Evolutionary conservation across 441 rosid genomes (phyloP).

Genomic region (Omphalea diandra): DNA sequence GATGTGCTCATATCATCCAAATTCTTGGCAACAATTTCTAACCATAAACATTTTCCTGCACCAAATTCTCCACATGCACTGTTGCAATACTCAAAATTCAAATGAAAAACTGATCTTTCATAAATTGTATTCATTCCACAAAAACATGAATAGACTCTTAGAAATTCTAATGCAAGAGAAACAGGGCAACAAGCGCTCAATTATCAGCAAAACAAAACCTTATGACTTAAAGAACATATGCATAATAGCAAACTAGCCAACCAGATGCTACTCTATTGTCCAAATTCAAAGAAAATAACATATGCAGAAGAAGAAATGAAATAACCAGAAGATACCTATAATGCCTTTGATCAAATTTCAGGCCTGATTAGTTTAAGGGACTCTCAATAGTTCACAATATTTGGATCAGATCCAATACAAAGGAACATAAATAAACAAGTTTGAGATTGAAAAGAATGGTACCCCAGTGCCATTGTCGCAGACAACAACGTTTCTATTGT

Average conservation of each 20-base stretch:
- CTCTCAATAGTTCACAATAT: not conserved
- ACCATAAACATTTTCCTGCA: not conserved
- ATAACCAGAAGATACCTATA: not conserved
- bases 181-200: not conserved
- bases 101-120: not conserved
- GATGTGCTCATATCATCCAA: not conserved
- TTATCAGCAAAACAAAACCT: not conserved
- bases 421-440: too few relatives aligned
- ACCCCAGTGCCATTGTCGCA: slow-evolving; percentile 99
- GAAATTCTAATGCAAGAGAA: not conserved
- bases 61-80: not conserved
- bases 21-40: not conserved
- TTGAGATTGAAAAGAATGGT: slow-evolving; percentile 14
- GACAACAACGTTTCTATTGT: slow-evolving; percentile 77
- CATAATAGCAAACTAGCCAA: not conserved
- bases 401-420: not conserved
- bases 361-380: not conserved
- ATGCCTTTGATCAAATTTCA: not conserved
- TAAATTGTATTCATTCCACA: not conserved
- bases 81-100: not conserved
- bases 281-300: not conserved
- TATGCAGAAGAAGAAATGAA: not conserved
- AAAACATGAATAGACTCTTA: not conserved
- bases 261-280: too few relatives aligned
- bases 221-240: not conserved